These are phyloP conservation scores for Lyophyllum atratum DNA, from an alignment of 768 basidiomycete genomes.

Conservation along the genomic window DNA sequence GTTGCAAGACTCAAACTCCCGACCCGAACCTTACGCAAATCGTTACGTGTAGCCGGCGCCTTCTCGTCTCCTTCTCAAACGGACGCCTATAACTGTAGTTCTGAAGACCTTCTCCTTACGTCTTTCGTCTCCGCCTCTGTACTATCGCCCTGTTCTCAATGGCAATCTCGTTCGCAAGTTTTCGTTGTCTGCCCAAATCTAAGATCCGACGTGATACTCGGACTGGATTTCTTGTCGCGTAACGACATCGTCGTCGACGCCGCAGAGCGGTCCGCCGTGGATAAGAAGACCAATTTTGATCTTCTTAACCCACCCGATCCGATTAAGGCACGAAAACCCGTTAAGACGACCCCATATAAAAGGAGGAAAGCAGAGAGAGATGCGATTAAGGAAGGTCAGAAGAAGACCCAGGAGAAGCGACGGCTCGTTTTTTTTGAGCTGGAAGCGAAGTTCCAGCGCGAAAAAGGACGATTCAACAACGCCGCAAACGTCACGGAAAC, in stretches of 20 bases:
- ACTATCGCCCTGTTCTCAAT: not conserved
- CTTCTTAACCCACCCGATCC: not conserved
- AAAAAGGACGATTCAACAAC: not conserved
- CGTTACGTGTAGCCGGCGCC: not conserved
- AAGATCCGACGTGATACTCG: not conserved
- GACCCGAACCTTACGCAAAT: not conserved
- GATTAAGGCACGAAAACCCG: not conserved
- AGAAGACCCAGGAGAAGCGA: not conserved
- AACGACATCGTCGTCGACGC: not conserved
- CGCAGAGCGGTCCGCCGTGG: not conserved
- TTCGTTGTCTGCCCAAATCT: not conserved
- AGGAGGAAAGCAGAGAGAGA: not conserved
- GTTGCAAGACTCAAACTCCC: not conserved
- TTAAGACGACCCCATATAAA: not conserved
- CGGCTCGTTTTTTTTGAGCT: not conserved
- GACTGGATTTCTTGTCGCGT: not conserved
- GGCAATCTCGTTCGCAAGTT: not conserved
- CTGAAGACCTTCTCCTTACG: not conserved
- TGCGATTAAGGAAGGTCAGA: not conserved
- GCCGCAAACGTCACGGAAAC: not conserved
- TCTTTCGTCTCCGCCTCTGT: not conserved
- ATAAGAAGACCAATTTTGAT: not conserved
- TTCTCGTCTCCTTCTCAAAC: not conserved
- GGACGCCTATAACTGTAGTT: not conserved
- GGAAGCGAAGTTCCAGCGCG: not conserved